Percentiles rank a stretch among this genome's conserved stretches.
phyloP scores from a whole-genome alignment of 192 early-diverging fungal genomes.

The Gigaspora rosea region DNA sequence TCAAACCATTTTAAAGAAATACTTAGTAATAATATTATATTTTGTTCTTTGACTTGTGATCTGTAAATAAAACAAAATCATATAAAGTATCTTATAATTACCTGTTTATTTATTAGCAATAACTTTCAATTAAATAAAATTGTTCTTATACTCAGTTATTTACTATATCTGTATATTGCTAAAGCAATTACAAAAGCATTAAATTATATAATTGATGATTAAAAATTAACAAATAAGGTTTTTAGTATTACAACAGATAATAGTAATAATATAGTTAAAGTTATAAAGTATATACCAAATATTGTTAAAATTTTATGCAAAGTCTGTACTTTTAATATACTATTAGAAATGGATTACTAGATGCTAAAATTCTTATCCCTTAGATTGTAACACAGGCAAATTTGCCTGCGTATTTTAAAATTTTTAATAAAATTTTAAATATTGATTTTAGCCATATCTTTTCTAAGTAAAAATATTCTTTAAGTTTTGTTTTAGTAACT shows the following conservation, averaged over 20 bases:
- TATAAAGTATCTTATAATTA: background rate
- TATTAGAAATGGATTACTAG: background rate
- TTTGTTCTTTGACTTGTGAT: constrained; percentile 6
- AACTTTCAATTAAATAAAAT: background rate
- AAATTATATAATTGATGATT: background rate
- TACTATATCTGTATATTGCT: background rate
- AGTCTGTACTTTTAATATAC: background rate
- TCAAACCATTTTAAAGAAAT: too few species aligned
- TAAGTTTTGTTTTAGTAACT: too few species aligned
- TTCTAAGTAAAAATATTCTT: too few species aligned
- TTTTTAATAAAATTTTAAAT: too few species aligned
- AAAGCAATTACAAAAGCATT: background rate
- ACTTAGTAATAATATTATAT: too few species aligned
- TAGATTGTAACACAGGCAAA: too few species aligned
- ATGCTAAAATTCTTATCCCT: background rate
- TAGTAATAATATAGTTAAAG: background rate
- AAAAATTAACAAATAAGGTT: background rate
- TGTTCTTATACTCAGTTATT: background rate
- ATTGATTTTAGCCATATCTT: too few species aligned
- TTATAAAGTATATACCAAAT: background rate
- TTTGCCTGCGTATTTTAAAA: too few species aligned
- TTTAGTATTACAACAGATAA: background rate
- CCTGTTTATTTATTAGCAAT: background rate
- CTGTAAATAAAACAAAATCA: background rate
- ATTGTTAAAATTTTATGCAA: background rate